A percentile compares a stretch with the other conserved stretches of the same genome.
Evolutionary conservation across 768 basidiomycete species (phyloP).

Genomic region (Coprinellus aureogranulatus): DNA sequence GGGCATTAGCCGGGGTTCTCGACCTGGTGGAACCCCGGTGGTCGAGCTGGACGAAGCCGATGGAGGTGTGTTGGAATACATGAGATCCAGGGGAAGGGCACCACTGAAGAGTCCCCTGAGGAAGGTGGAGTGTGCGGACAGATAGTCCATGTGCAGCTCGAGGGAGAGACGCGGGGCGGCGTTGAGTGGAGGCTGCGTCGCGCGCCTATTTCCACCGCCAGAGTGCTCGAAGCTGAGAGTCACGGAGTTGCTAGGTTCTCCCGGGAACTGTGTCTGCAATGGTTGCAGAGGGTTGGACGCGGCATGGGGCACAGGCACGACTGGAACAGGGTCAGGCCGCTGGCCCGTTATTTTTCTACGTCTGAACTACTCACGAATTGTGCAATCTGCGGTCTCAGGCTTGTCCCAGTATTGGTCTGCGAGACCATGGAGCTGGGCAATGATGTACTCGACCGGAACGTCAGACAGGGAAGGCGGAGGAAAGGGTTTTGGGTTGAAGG

Average conservation of each 20-base stretch:
- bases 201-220: slow-evolving; percentile 42
- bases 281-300: slow-evolving; percentile 22
- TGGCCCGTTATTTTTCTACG: neutral
- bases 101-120: slow-evolving; percentile 71
- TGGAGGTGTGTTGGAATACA: slow-evolving; percentile 33
- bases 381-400: slow-evolving; percentile 75
- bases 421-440: slow-evolving; percentile 64
- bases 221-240: slow-evolving; percentile 39
- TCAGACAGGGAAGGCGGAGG: slow-evolving; percentile 60
- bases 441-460: slow-evolving; percentile 72
- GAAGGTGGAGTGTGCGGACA: slow-evolving; percentile 78
- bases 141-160: slow-evolving; percentile 78
- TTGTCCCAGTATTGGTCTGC: slow-evolving; percentile 74
- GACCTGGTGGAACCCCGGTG: slow-evolving; percentile 46
- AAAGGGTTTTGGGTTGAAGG: slow-evolving; percentile 58
- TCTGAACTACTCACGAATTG: slow-evolving; percentile 51
- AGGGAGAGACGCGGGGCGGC: slow-evolving; percentile 57
- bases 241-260: slow-evolving; percentile 28
- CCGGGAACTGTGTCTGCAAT: slow-evolving; percentile 30
- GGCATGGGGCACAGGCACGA: slow-evolving; percentile 50
- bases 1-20: slow-evolving; percentile 66
- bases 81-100: slow-evolving; percentile 57
- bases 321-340: slow-evolving; percentile 27
- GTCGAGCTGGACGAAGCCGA: slow-evolving; percentile 23
- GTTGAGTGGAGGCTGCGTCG: slow-evolving; percentile 50